phyloP scores from a whole-genome alignment of 345 rosid species.

The Bruguiera sexangula region DNA sequence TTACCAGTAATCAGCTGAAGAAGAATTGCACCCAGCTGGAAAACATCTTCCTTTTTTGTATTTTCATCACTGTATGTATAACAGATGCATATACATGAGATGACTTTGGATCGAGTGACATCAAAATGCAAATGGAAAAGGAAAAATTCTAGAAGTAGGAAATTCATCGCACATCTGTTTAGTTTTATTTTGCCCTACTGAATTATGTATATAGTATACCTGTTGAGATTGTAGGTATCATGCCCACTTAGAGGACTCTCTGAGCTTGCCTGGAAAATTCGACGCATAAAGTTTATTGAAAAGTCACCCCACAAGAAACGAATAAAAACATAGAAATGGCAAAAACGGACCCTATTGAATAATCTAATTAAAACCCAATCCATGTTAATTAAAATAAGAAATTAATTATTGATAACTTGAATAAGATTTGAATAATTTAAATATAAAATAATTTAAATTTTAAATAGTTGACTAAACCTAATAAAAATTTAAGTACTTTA shows the following conservation, averaged over 20 bases:
- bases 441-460: too few species aligned
- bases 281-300: background rate
- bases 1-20: conserved; percentile 65
- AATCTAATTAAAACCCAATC: too few species aligned
- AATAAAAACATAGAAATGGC: too few species aligned
- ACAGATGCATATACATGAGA: background rate
- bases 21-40: conserved; percentile 73
- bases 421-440: too few species aligned
- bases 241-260: conserved; percentile 40
- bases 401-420: too few species aligned
- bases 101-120: background rate
- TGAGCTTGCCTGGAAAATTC: conserved; percentile 45
- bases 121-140: background rate
- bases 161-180: background rate
- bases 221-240: conserved; percentile 7
- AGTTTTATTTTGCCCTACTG: background rate
- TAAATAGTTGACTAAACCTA: too few species aligned
- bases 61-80: conserved; percentile 36
- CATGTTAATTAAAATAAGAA: accelerated
- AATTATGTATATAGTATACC: background rate
- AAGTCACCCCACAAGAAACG: background rate
- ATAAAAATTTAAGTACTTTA: too few species aligned
- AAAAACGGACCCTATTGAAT: too few species aligned
- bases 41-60: conserved; percentile 78
- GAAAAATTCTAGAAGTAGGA: background rate